A percentile compares a stretch with the other conserved stretches of the same genome.
These are phyloP conservation scores for Metschnikowia vanudenii DNA, from an alignment of 805 yeast species.

Conservation along the genomic window DNA sequence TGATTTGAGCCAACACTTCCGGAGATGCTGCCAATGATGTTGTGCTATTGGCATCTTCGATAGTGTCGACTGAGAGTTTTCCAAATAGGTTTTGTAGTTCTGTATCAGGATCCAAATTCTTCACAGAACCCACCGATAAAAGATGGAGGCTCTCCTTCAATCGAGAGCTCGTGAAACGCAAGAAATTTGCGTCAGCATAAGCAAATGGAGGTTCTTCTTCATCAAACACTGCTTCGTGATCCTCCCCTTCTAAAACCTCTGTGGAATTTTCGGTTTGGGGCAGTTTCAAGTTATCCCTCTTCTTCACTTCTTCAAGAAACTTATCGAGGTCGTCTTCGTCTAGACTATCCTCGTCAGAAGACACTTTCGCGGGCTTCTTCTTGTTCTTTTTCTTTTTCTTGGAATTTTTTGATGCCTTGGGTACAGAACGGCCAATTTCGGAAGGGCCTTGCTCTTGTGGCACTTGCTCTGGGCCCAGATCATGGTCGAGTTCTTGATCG, in stretches of 20 bases:
- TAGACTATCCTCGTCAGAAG: conserved; percentile 18
- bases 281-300: conserved; percentile 24
- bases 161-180: conserved; percentile 46
- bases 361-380: conserved; percentile 17
- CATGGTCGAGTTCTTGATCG: conserved; percentile 7
- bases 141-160: conserved; percentile 40
- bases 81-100: conserved; percentile 74
- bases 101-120: conserved; percentile 69
- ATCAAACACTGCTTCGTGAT: conserved; percentile 24
- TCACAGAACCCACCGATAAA: conserved; percentile 43
- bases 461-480: conserved; percentile 3
- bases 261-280: conserved; percentile 4
- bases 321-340: conserved; percentile 61
- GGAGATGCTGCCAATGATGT: conserved; percentile 69
- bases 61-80: conserved; percentile 60
- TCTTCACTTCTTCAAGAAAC: conserved; percentile 44
- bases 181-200: conserved; percentile 44
- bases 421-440: conserved; percentile 5
- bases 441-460: conserved; percentile 1
- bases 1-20: conserved; percentile 63
- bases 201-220: conserved; percentile 30
- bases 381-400: conserved; percentile 25
- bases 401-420: conserved; percentile 10
- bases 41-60: conserved; percentile 75
- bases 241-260: conserved; percentile 15